A percentile compares a stretch with the other conserved stretches of the same genome.
Conservation (phyloP, 805 yeast species). For the Kuraishia cidri region DNA sequence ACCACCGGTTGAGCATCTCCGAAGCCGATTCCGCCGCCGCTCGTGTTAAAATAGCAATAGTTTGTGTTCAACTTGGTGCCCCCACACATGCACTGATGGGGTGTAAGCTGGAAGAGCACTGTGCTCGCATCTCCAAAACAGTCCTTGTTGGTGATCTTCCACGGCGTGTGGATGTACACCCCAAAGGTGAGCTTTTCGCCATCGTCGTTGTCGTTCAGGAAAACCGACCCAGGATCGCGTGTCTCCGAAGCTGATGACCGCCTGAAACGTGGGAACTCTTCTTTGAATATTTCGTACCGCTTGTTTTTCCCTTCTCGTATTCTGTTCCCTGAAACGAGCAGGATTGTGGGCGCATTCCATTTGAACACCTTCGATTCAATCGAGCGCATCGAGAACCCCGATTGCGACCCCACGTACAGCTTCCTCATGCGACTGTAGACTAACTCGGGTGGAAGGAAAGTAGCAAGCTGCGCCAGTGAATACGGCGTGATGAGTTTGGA, state of each 20-base stretch:
- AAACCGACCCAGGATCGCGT: not conserved
- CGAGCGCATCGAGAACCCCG: conserved; percentile 85
- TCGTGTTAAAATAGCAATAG: conserved; percentile 57
- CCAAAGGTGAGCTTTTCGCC: conserved; percentile 47
- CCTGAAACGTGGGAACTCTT: conserved; percentile 35
- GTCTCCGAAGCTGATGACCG: conserved; percentile 4
- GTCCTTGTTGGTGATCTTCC: conserved; percentile 67
- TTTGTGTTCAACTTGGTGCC: conserved; percentile 23
- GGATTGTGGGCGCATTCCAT: conserved; percentile 82
- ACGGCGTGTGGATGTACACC: conserved; percentile 58
- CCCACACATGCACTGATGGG: conserved; percentile 49
- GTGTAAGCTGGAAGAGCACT: conserved; percentile 58
- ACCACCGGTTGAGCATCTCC: conserved; percentile 62
- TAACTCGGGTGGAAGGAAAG: conserved; percentile 26
- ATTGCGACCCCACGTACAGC: conserved; percentile 62
- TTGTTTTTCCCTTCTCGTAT: conserved; percentile 30
- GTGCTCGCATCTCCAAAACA: conserved; percentile 60
- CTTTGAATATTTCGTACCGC: conserved; percentile 41
- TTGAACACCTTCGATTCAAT: conserved; percentile 77
- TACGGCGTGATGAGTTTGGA: conserved; percentile 30
- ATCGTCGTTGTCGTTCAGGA: conserved; percentile 14
- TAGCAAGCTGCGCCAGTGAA: conserved; percentile 25
- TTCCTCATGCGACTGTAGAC: conserved; percentile 41
- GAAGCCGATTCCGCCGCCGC: conserved; percentile 78
- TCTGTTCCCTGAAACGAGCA: conserved; percentile 60